These are phyloP conservation scores for Passiflora organensis DNA, from an alignment of 345 rosid genomes.

Conservation along the genomic window DNA sequence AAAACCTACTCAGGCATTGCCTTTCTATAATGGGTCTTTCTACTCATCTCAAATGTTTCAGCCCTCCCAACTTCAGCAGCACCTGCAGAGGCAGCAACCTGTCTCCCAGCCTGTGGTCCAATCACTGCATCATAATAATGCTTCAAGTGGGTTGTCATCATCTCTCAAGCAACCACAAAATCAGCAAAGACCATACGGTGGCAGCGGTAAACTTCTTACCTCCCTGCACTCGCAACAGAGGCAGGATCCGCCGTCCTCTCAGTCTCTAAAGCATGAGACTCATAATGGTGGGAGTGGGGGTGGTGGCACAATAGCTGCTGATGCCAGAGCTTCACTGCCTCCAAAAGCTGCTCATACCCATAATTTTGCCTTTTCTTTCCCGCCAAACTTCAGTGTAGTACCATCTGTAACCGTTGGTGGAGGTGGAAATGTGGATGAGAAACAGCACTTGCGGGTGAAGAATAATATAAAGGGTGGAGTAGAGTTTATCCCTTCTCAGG, in stretches of 20 bases:
- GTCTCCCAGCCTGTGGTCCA: conserved; percentile 17
- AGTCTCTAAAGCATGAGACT: conserved; percentile 36
- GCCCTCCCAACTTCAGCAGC: conserved; percentile 44
- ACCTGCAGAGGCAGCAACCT: too few relatives aligned
- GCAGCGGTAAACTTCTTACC: conserved; percentile 21
- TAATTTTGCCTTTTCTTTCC: conserved; percentile 29
- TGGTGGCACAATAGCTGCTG: conserved; percentile 17
- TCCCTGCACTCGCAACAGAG: conserved; percentile 32
- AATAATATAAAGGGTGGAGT: conserved; percentile 29
- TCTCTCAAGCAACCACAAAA: conserved; percentile 35
- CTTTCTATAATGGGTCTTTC: conserved; percentile 44
- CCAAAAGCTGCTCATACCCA: conserved; percentile 35
- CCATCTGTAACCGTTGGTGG: conserved; percentile 21
- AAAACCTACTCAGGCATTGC: conserved; percentile 35
- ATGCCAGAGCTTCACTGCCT: conserved; percentile 16
- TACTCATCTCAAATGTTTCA: conserved; percentile 50
- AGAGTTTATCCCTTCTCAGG: conserved; percentile 30
- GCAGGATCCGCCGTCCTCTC: conserved; percentile 17
- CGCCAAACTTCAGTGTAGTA: conserved; percentile 41
- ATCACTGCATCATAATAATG: conserved; percentile 28
- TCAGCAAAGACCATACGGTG: conserved; percentile 22
- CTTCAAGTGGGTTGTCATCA: conserved; percentile 40
- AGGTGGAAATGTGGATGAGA: conserved; percentile 21
- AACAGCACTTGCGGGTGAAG: conserved; percentile 22
- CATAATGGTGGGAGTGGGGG: conserved; percentile 32